Conservation (phyloP, 2,329 filamentous ascomycete genomes). For the Nemania sp. region DNA sequence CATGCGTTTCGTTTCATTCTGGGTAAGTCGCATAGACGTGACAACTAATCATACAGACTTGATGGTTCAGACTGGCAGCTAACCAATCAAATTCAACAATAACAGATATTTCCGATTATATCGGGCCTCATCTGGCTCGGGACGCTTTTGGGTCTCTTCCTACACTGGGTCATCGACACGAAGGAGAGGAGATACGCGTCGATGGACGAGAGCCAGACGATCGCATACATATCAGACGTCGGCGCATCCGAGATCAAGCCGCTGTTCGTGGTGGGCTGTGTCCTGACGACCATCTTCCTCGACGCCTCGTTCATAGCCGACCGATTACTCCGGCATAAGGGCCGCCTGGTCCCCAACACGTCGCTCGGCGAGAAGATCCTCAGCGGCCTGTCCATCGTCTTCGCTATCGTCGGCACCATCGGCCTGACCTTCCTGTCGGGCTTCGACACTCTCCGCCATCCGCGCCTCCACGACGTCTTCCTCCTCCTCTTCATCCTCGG, state of each 20-base stretch:
- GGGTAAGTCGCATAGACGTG: constrained; percentile 30
- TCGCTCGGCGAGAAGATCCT: constrained; percentile 66
- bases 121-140: constrained; percentile 67
- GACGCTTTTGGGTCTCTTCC: constrained; percentile 70
- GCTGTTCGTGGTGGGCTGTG: constrained; percentile 74
- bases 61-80: too few species aligned
- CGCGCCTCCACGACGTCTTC: constrained; percentile 72
- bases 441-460: constrained; percentile 79
- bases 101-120: constrained; percentile 66
- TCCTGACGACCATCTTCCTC: constrained; percentile 76
- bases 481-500: constrained; percentile 82
- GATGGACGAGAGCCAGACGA: constrained; percentile 61
- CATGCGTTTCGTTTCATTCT: constrained; percentile 37
- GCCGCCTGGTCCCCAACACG: constrained; percentile 76
- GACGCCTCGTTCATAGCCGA: constrained; percentile 81
- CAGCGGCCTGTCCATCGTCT: constrained; percentile 63
- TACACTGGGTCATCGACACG: constrained; percentile 67
- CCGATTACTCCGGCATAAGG: constrained; percentile 81
- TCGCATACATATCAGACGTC: constrained; percentile 75
- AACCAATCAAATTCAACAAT: too few species aligned
- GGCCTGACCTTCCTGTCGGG: constrained; percentile 83
- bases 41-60: background rate
- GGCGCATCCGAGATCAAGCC: constrained; percentile 69
- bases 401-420: constrained; percentile 73
- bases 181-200: constrained; percentile 62